These are phyloP conservation scores for Eutrema yunnanense DNA, from an alignment of 345 rosid genomes.

Conservation along the genomic window DNA sequence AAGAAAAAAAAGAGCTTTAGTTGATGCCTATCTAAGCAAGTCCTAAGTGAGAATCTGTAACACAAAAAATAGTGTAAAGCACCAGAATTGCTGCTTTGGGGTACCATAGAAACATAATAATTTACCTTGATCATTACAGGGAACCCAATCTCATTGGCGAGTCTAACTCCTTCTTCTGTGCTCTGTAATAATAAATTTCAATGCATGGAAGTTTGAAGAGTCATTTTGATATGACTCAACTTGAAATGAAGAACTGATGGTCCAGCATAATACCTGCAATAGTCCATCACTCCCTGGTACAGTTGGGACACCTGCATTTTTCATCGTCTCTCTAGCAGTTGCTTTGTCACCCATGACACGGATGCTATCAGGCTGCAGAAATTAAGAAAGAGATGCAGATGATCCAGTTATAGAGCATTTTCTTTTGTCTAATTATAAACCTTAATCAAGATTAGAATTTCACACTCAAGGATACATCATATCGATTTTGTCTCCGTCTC, in stretches of 20 bases:
- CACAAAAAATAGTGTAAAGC: background rate
- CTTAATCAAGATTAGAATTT: background rate
- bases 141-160: conserved; percentile 82
- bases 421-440: background rate
- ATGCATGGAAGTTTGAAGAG: background rate
- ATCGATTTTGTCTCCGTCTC: background rate
- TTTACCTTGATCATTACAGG: conserved; percentile 98
- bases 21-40: background rate
- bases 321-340: conserved; percentile 98
- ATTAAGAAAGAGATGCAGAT: background rate
- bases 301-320: conserved; percentile 96
- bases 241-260: background rate
- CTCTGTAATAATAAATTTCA: conserved; percentile 43
- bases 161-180: conserved; percentile 86
- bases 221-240: background rate
- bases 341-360: conserved; percentile 98
- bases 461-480: background rate
- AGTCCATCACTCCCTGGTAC: conserved; percentile 99
- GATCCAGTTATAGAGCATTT: background rate
- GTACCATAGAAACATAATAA: background rate
- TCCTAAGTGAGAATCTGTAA: background rate
- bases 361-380: conserved; percentile 90
- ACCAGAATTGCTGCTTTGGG: background rate
- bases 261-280: conserved; percentile 50
- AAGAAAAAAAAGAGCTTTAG: background rate